Conservation (phyloP, 306 rosid species). For the Corylus avellana region DNA sequence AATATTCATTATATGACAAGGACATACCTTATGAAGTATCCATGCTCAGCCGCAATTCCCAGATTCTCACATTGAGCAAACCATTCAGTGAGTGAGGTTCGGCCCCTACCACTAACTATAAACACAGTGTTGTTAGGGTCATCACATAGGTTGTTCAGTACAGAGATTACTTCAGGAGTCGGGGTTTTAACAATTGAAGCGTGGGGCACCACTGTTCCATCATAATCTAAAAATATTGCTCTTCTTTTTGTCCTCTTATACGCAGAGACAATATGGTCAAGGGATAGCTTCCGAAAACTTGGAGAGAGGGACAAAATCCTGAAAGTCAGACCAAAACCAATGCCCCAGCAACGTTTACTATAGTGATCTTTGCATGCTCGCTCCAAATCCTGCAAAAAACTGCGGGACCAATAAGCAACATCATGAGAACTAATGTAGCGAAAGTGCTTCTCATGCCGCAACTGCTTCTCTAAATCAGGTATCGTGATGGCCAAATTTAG, state of each 20-base stretch:
- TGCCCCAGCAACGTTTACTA: slow-evolving; percentile 67
- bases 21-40: slow-evolving; percentile 70
- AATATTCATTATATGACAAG: slow-evolving; percentile 1
- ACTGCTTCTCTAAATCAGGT: slow-evolving; percentile 56
- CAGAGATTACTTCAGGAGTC: slow-evolving; percentile 56
- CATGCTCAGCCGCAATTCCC: slow-evolving; percentile 95
- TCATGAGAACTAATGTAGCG: slow-evolving; percentile 78
- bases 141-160: slow-evolving; percentile 65
- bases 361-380: slow-evolving; percentile 75
- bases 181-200: slow-evolving; percentile 63
- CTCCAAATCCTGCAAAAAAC: slow-evolving; percentile 68
- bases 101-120: slow-evolving; percentile 83
- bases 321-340: slow-evolving; percentile 75
- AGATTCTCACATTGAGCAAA: slow-evolving; percentile 70
- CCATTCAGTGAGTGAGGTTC: slow-evolving; percentile 63
- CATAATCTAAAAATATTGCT: slow-evolving; percentile 89
- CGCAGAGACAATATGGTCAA: slow-evolving; percentile 57
- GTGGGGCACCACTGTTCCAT: slow-evolving; percentile 78
- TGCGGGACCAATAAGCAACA: slow-evolving; percentile 77
- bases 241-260: slow-evolving; percentile 62
- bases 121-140: slow-evolving; percentile 76
- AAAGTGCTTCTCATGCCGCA: slow-evolving; percentile 82
- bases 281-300: slow-evolving; percentile 74
- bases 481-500: slow-evolving; percentile 58
- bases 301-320: slow-evolving; percentile 87